Evolutionary conservation across 2,329 filamentous ascomycete genomes (phyloP).

Genomic region (Myriangium duriaei): DNA sequence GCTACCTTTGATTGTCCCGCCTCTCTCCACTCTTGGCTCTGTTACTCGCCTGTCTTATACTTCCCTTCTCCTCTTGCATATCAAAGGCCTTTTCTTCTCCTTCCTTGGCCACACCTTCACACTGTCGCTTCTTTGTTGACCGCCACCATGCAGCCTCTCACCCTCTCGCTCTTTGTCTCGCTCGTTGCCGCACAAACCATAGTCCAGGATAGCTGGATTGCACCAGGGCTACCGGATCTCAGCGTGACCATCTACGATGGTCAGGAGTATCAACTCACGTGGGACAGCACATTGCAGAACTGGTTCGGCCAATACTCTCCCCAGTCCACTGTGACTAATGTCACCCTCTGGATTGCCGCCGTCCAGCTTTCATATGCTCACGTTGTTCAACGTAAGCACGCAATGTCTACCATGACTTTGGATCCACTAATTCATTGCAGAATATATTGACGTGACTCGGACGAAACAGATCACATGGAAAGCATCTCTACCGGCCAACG

Average conservation of each 20-base stretch:
- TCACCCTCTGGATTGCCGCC: not conserved
- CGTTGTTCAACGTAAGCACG: not conserved
- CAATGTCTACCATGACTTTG: not conserved
- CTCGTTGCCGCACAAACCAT: not conserved
- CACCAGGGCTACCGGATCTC: not conserved
- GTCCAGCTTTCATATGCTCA: not conserved
- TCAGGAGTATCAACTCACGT: not conserved
- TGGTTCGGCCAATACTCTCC: not conserved
- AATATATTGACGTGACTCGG: not conserved
- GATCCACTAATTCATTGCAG: not conserved
- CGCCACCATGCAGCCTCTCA: not conserved
- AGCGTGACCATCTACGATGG: not conserved
- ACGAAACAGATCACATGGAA: not conserved
- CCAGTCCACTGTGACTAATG: not conserved
- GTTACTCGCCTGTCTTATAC: too few species aligned
- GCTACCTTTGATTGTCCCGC: too few species aligned
- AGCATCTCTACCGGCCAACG: not conserved
- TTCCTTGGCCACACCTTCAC: not conserved
- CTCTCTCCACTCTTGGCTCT: too few species aligned
- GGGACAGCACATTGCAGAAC: not conserved
- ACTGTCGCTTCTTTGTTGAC: not conserved
- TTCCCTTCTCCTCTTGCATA: not conserved
- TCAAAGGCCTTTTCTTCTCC: not conserved
- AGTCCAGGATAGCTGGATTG: not conserved
- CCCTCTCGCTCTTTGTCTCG: not conserved